Base-by-base conservation (phyloP, 306 rosid species). In the Senna tora region DNA sequence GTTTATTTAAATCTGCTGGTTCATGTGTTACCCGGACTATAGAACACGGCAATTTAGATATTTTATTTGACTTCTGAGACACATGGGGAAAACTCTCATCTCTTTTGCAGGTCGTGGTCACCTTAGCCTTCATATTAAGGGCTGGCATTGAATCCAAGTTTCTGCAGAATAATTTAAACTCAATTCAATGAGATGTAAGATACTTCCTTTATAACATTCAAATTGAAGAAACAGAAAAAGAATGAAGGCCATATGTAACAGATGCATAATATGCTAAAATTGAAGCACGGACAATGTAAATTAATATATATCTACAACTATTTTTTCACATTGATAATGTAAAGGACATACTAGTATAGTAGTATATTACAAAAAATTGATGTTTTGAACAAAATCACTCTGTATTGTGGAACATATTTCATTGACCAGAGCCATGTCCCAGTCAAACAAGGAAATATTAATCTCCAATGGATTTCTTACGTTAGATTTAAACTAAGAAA, bases 41-140 rank as follows among this genome's bases (percentile, higher is more conserved):
- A 3, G 74, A 57, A 42, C 51, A 43, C 51, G 65, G 20, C 57
- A 14, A 5, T 75, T 65, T 80, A 41, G 21, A 55, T 71, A 47
- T 80, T 65, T 58, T 75, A 75, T n/a, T 65, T 47, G 84, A 80
- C 50, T 16, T 57, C 43, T 5, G 77, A 50, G 65, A 80, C 19
- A 70, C 77, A 10, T n/a, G 80, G 15, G 57, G 71, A 58, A 19
- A 80, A 20, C 17, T 71, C n/a, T 76, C 67, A 15, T 65, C 59
- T 13, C 54, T 75, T 64, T 65, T 65, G 65, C 66, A 65, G 52
- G 65, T 28, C 65, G 57, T 69, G 42, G 47, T 66, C 9, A 52
- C n/a, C 67, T 38, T 75, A n/a, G 81, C 38, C 77, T 47, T 72
- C 77, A 65, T 49, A 30, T 71, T 39, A 71, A 15, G 38, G 3